Evolutionary conservation across 2,329 filamentous ascomycete genomes (phyloP).

Genomic region (Rutstroemia sp.): DNA sequence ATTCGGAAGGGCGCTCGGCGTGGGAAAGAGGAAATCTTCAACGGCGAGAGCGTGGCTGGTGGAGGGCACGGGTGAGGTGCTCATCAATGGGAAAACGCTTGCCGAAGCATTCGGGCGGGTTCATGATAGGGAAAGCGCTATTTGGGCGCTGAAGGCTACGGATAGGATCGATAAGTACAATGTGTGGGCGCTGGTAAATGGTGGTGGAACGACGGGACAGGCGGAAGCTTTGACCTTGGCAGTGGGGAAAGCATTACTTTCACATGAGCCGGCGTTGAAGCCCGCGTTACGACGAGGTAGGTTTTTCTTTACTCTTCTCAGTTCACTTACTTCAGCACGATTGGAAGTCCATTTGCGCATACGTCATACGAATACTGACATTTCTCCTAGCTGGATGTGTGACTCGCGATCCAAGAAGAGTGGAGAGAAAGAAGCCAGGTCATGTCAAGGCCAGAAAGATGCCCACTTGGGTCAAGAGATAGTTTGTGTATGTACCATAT

Average conservation of each 20-base stretch:
- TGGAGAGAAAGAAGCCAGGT: constrained; percentile 97
- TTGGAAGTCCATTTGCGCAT: not conserved
- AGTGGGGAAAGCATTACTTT: constrained; percentile 77
- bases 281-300: constrained; percentile 80
- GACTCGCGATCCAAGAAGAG: constrained; percentile 81
- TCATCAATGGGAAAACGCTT: constrained; percentile 86
- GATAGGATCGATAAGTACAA: constrained; percentile 93
- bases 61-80: constrained; percentile 82
- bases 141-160: constrained; percentile 84
- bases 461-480: constrained; percentile 89
- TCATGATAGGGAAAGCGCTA: constrained; percentile 88
- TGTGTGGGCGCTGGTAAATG: constrained; percentile 76
- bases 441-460: constrained; percentile 96
- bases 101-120: constrained; percentile 75
- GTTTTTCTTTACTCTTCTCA: constrained; percentile 29
- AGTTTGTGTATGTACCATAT: constrained; percentile 25
- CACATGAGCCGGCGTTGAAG: constrained; percentile 90
- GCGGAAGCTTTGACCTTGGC: constrained; percentile 91
- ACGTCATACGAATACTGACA: constrained; percentile 19
- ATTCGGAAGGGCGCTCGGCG: constrained; percentile 69
- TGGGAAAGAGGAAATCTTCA: constrained; percentile 82
- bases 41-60: constrained; percentile 81
- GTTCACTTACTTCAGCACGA: not conserved
- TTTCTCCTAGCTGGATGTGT: constrained; percentile 71
- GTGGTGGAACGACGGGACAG: constrained; percentile 90